Evolutionary conservation across 306 rosid genomes (phyloP), one percentile per base, ranked within the genome.

Genomic region (Vigna trinervia): DNA sequence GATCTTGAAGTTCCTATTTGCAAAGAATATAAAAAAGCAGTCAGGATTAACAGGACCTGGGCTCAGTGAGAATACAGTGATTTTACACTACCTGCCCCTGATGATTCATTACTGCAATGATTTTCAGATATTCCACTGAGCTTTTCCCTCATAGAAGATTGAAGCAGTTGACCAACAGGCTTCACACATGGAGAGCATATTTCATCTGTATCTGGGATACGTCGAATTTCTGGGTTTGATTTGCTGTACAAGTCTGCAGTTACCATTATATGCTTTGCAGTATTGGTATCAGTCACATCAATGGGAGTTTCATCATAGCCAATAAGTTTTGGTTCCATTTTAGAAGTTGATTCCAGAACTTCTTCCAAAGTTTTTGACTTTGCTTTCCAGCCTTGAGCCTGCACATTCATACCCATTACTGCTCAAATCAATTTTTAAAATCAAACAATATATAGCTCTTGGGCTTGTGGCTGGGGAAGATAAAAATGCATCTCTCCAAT

Each of bases 301-400:
- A 84, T 56, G 52, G 97, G 97, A 19, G 77, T 77, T 86, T 95
- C 99, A 78, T 95, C 84, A 81, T 84, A 95, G 81, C 97, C 99
- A 48, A 95, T 87, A 67, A 95, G 92, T 80, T 86, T 81, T 15
- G 97, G 89, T 82, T 88, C 88, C 85, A 20, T 76, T 89, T 81
- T 89, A 50, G 9, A 7, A 84, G 89, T 86, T 73, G 96, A 80
- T 76, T 86, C 83, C 57, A 95, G 75, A 77, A 88, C 86, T 65
- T 92, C 89, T 83, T 92, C 96, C 87, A 92, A 86, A 66, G 97
- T 34, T 38, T 81, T 94, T 30, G 88, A 70, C 90, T 83, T 90
- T 0, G 79, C 74, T 69, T 51, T 79, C 80, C 77, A 83, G 71
- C 96, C 99, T 75, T 86, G 77, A 75, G 85, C 90, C 97, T 95